A percentile compares a stretch with the other conserved stretches of the same genome.
Conservation (phyloP, 495 filamentous ascomycete species). For the Aspergillus hancockii region DNA sequence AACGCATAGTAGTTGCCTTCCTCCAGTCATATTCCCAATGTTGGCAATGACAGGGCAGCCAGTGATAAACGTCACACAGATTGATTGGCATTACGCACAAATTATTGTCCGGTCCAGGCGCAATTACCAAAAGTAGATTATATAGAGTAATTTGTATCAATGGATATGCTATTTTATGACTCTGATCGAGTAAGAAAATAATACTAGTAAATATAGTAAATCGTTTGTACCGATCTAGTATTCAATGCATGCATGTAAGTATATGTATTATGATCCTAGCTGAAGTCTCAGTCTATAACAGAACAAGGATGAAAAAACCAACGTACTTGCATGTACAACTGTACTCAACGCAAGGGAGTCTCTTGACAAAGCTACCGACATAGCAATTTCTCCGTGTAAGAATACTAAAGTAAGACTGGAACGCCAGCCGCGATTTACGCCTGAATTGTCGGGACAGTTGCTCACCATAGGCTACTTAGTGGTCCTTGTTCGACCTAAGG, state of each 20-base stretch:
- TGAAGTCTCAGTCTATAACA: neutral
- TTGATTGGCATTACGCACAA: conserved; percentile 2
- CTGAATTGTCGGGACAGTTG: conserved; percentile 2
- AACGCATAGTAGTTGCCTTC: neutral
- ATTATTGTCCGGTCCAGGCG: conserved; percentile 1
- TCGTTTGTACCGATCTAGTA: neutral
- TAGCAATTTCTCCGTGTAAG: neutral
- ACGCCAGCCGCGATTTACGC: conserved; percentile 14
- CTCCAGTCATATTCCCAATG: neutral
- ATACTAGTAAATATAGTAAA: neutral
- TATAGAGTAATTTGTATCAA: neutral
- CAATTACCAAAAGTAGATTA: neutral
- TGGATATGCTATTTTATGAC: neutral
- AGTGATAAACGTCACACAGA: conserved; percentile 4
- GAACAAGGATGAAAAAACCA: neutral
- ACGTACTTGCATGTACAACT: neutral
- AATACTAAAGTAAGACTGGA: neutral
- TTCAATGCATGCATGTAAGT: neutral
- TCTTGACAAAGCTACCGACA: neutral
- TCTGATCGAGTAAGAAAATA: neutral
- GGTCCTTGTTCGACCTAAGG: neutral
- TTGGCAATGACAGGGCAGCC: neutral
- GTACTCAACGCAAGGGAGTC: conserved; percentile 3
- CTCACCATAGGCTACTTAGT: neutral
- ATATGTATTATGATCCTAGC: neutral